Percentiles rank a stretch among this genome's conserved stretches.
Evolutionary conservation across 805 yeast species (phyloP).

Genomic region (Kazachstania africana): DNA sequence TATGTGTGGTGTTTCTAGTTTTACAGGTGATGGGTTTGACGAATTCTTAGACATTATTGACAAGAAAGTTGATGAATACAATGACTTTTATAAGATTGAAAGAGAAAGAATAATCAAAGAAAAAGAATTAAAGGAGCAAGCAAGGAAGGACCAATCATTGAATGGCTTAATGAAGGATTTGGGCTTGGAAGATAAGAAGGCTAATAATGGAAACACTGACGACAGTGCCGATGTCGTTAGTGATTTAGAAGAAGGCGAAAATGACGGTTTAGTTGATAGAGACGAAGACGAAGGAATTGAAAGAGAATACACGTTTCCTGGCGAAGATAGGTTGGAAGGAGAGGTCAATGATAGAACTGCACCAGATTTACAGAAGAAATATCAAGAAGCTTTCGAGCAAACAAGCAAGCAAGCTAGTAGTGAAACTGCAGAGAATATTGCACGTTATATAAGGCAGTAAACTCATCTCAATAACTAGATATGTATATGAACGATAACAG

Average conservation of each 20-base stretch:
- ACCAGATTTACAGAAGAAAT: constrained; percentile 48
- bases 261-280: constrained; percentile 31
- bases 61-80: constrained; percentile 76
- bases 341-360: constrained; percentile 39
- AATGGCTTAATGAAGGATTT: constrained; percentile 74
- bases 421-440: constrained; percentile 61
- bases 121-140: constrained; percentile 64
- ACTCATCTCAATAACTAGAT: too few relatives aligned
- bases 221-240: constrained; percentile 44
- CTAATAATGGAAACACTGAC: constrained; percentile 29
- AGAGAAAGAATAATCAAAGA: constrained; percentile 69
- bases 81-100: constrained; percentile 72
- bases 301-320: constrained; percentile 63
- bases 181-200: constrained; percentile 39
- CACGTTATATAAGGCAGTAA: constrained; percentile 44
- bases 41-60: constrained; percentile 81
- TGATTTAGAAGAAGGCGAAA: constrained; percentile 31
- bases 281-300: constrained; percentile 46
- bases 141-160: constrained; percentile 59
- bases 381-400: constrained; percentile 59
- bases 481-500: not conserved
- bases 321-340: constrained; percentile 45
- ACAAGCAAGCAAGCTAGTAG: constrained; percentile 52
- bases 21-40: constrained; percentile 90
- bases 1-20: constrained; percentile 84